These are phyloP conservation scores for Discostella stelligera DNA, from an alignment of 352 stramenopile species.

Conservation along the genomic window DNA sequence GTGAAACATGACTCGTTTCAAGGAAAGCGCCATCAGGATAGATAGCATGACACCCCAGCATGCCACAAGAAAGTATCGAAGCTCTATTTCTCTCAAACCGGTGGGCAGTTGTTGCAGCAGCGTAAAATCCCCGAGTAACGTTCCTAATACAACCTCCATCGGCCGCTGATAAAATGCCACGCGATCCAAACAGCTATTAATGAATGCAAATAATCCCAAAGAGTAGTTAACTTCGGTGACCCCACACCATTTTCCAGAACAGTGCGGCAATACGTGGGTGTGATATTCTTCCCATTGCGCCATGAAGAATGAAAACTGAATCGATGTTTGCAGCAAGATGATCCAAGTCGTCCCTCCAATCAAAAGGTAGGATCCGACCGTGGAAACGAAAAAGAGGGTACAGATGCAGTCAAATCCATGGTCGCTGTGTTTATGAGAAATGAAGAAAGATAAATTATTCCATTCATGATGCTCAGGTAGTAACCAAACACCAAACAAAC, in stretches of 20 bases:
- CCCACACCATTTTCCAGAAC: slow-evolving; percentile 57
- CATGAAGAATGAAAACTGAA: slow-evolving; percentile 77
- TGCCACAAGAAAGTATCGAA: slow-evolving; percentile 42
- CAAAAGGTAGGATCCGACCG: slow-evolving; percentile 45
- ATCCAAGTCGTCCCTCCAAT: slow-evolving; percentile 47
- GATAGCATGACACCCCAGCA: slow-evolving; percentile 45
- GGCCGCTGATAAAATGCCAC: slow-evolving; percentile 34
- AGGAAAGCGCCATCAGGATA: slow-evolving; percentile 43
- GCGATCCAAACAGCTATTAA: slow-evolving; percentile 50
- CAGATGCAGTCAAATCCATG: slow-evolving; percentile 86
- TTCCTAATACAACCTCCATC: slow-evolving; percentile 35
- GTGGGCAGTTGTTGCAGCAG: slow-evolving; percentile 15
- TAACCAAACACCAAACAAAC: neutral
- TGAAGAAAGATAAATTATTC: neutral
- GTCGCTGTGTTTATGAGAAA: slow-evolving; percentile 70
- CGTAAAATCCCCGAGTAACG: neutral
- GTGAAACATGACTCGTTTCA: slow-evolving; percentile 34
- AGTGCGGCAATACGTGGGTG: slow-evolving; percentile 66
- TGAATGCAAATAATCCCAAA: slow-evolving; percentile 46
- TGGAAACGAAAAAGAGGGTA: slow-evolving; percentile 63
- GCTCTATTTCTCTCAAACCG: slow-evolving; percentile 39
- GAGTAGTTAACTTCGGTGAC: slow-evolving; percentile 70
- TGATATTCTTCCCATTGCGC: slow-evolving; percentile 82
- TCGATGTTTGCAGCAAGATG: slow-evolving; percentile 51
- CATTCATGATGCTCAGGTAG: neutral